phyloP scores from a whole-genome alignment of 129 eudicot genomes.

The Lactuca saligna region DNA sequence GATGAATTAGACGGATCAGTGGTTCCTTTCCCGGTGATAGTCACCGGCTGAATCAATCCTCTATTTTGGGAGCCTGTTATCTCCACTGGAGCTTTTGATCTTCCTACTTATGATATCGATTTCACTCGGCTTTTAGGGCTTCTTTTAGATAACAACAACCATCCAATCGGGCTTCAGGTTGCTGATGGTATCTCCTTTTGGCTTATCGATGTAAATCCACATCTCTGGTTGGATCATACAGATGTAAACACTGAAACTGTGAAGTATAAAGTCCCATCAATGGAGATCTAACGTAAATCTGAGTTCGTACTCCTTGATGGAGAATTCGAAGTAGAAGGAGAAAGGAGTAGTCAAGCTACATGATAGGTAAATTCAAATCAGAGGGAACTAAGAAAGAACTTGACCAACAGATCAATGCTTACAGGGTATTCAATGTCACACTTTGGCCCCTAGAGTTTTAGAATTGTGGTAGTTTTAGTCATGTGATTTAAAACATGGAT shows the following conservation, averaged over 20 bases:
- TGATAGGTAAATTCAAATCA: slow-evolving; percentile 48
- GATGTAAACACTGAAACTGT: slow-evolving; percentile 31
- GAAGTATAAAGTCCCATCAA: slow-evolving; percentile 25
- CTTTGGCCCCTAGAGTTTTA: too few species aligned
- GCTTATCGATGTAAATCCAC: slow-evolving; percentile 77
- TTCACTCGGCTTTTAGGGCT: slow-evolving; percentile 60
- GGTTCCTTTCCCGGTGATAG: too few species aligned
- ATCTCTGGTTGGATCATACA: slow-evolving; percentile 59
- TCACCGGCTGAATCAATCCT: too few species aligned
- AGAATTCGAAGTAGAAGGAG: slow-evolving; percentile 41
- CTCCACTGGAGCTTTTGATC: too few species aligned
- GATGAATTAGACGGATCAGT: too few species aligned
- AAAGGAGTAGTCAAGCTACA: slow-evolving; percentile 35
- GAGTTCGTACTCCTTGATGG: slow-evolving; percentile 45
- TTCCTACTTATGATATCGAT: slow-evolving; percentile 24
- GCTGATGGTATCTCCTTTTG: slow-evolving; percentile 54
- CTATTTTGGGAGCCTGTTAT: too few species aligned
- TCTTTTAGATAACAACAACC: slow-evolving; percentile 26
- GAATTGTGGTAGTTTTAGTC: too few species aligned
- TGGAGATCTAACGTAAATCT: slow-evolving; percentile 18
- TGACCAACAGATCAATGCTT: too few species aligned
- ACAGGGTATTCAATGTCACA: too few species aligned
- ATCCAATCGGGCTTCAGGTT: slow-evolving; percentile 46
- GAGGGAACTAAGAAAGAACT: too few species aligned
- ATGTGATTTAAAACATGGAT: too few species aligned